A percentile compares a stretch with the other conserved stretches of the same genome.
These are phyloP conservation scores for Xylaria sp. DNA, from an alignment of 2,329 filamentous ascomycete genomes.

Conservation along the genomic window DNA sequence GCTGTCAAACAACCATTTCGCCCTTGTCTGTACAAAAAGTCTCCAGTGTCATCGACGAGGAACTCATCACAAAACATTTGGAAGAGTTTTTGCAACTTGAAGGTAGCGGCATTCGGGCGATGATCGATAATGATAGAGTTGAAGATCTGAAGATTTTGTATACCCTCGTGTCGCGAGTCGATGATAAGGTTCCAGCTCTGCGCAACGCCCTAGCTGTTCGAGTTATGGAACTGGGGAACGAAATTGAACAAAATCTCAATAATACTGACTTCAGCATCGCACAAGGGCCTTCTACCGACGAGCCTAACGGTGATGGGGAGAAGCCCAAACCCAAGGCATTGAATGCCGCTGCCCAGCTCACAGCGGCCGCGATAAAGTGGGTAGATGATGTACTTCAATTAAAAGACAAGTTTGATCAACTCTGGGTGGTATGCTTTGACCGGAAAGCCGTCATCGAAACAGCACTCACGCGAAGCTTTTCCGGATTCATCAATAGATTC, in stretches of 20 bases:
- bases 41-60: conserved; percentile 78
- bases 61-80: conserved; percentile 81
- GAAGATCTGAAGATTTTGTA: conserved; percentile 86
- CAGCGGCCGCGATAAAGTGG: conserved; percentile 90
- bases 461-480: conserved; percentile 85
- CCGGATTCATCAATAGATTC: conserved; percentile 95
- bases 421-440: conserved; percentile 78
- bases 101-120: conserved; percentile 81
- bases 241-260: conserved; percentile 78
- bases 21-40: conserved; percentile 78
- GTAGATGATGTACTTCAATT: conserved; percentile 88
- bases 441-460: conserved; percentile 82
- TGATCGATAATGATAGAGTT: conserved; percentile 89
- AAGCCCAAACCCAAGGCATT: conserved; percentile 61
- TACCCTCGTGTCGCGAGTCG: conserved; percentile 79
- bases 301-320: conserved; percentile 60
- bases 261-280: conserved; percentile 63
- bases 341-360: conserved; percentile 77
- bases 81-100: conserved; percentile 86
- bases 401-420: conserved; percentile 88
- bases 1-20: conserved; percentile 85
- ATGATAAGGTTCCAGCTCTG: conserved; percentile 75
- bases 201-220: conserved; percentile 77
- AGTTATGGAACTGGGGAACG: conserved; percentile 80
- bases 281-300: conserved; percentile 48